Base-by-base conservation (phyloP, 1,284 basidiomycete genomes). In the Farysia itapuensis region DNA sequence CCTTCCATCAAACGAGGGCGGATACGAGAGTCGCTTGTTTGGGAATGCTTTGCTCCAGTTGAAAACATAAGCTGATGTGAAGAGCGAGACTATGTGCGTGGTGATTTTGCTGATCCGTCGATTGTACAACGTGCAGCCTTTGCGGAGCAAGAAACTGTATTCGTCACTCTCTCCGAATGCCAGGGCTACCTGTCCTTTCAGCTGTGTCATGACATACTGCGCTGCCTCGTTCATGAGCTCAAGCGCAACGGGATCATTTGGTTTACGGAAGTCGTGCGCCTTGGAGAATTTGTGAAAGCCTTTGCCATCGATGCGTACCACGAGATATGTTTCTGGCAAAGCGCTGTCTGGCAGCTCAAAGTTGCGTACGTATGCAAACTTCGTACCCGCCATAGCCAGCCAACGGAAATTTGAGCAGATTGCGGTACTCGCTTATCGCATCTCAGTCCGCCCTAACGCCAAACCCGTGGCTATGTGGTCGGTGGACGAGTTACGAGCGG, bases 161-260 rank as follows among this genome's bases (percentile, higher is more conserved):
- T 98, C 95, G 77, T 98, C 95, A 30, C 90, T 94, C 80, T 98
- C 90, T 1, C 94, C 94, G 76, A 95, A 98, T 0, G 84, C 94
- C 22, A 76, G 42, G 3, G 65, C 48, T 4, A 67, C 44, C 2
- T 76, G 59, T 4, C 71, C 71, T 36, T 69, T 64, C 11, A 76
- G 58, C 19, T 65, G 64, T 4, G 39, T 79, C 87, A 98, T 88
- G 25, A 95, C 82, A 33, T 84, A 80, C 58, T 81, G 81, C 0
- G 95, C 94, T 0, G 92, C 90, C 47, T 84, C 82, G 74, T 99
- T 93, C 94, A 98, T 97, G 30, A 98, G 82, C 57, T 86, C 78
- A 6, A 99, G 81, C 0, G 93, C 94, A 15, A 84, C 82, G 26
- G 82, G 78, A 77, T 99, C 94, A 78, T 97, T 99, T 0, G 94